Evolutionary conservation across 257 asterid species (phyloP).

Genomic region (Henckelia pumila): DNA sequence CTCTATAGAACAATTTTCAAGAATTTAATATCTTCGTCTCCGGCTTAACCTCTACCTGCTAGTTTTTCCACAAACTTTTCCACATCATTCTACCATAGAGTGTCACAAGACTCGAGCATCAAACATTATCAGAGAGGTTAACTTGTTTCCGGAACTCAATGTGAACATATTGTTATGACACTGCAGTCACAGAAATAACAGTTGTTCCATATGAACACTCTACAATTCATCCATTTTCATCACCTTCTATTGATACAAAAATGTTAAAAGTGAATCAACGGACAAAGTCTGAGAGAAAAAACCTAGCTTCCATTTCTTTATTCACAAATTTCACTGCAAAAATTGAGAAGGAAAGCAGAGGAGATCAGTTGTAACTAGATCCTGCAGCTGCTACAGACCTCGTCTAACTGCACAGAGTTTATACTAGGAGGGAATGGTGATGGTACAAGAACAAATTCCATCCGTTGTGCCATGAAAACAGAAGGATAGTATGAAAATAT

Average conservation of each 20-base stretch:
- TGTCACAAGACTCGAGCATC: constrained; percentile 41
- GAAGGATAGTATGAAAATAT: neutral
- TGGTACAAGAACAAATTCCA: neutral
- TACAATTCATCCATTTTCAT: neutral
- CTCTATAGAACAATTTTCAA: neutral
- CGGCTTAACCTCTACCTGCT: constrained; percentile 15
- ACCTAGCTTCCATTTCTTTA: neutral
- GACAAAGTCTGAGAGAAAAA: neutral
- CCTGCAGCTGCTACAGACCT: too few relatives aligned
- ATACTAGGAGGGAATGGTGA: neutral
- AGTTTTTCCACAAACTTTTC: neutral
- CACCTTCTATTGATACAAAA: neutral
- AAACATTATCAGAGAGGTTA: constrained; percentile 44
- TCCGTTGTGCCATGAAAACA: neutral
- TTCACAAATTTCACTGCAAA: neutral
- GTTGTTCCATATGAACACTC: neutral
- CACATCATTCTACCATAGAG: too few relatives aligned
- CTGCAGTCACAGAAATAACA: constrained; percentile 3
- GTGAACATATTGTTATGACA: constrained; percentile 25
- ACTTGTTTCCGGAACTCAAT: constrained; percentile 60
- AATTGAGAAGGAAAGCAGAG: too few relatives aligned
- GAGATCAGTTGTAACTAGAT: too few relatives aligned
- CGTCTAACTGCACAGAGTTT: neutral
- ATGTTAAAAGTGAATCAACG: neutral
- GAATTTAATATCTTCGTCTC: constrained; percentile 10